phyloP scores from a whole-genome alignment of 306 rosid species.

The Vicia villosa region DNA sequence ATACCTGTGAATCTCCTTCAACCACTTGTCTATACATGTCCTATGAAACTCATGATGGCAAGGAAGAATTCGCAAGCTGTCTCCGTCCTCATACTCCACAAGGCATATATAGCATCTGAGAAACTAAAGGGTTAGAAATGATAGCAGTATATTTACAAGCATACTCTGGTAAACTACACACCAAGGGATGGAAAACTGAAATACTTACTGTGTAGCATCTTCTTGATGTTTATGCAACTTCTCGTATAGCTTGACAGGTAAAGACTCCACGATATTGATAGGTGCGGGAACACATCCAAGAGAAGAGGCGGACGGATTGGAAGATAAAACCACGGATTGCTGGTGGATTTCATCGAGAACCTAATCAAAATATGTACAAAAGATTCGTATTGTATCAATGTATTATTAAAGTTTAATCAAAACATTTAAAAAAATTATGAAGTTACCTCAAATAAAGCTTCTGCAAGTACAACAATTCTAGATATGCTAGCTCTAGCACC shows the following conservation, averaged over 20 bases:
- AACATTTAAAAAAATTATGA: slow-evolving; percentile 28
- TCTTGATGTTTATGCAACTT: slow-evolving; percentile 79
- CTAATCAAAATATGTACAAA: slow-evolving; percentile 72
- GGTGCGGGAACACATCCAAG: slow-evolving; percentile 97
- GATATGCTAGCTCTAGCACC: slow-evolving; percentile 96
- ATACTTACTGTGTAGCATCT: slow-evolving; percentile 86
- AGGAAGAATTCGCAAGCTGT: slow-evolving; percentile 80
- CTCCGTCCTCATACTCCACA: slow-evolving; percentile 95
- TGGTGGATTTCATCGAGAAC: slow-evolving; percentile 99
- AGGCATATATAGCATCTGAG: slow-evolving; percentile 96
- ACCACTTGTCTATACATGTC: slow-evolving; percentile 94
- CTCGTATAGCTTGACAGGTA: slow-evolving; percentile 77
- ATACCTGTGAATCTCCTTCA: slow-evolving; percentile 98
- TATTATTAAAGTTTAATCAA: slow-evolving; percentile 19
- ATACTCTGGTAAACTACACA: no score
- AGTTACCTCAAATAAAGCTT: slow-evolving; percentile 95
- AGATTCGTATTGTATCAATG: slow-evolving; percentile 57
- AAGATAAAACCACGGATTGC: slow-evolving; percentile 92
- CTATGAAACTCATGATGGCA: slow-evolving; percentile 90
- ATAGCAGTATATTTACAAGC: no score
- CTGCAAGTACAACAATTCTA: slow-evolving; percentile 95
- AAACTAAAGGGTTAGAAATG: background rate
- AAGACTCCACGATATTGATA: slow-evolving; percentile 85
- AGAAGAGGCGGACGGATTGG: slow-evolving; percentile 89
- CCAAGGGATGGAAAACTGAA: background rate